Evolutionary conservation across 306 rosid species (phyloP), one percentile per base, ranked within the genome.

Genomic region (Styphnolobium japonicum): DNA sequence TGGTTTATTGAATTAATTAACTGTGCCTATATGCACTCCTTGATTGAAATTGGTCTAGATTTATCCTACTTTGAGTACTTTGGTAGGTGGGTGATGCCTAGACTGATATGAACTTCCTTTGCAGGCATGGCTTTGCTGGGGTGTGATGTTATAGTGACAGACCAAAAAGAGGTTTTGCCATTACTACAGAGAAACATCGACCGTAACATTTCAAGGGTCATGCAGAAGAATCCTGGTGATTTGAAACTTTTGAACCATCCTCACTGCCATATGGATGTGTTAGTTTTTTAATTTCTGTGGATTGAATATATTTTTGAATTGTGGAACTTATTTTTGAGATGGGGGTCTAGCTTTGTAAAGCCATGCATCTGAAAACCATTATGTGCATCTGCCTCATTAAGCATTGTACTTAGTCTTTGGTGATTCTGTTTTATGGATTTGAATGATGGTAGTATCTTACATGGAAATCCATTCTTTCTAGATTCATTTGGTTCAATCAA

Each of bases 101-200:
- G 48, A 79, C 67, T 85, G 75, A 81, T 77, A 53, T 55, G 25
- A 27, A 57, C 40, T 85, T 58, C 80, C 36, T 79, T 83, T 86
- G 71, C 84, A 94, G 98, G 97, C 73, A 94, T 92, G 97, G 97
- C 98, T 78, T 85, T 94, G 83, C 89, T 92, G 45, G 97, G 98
- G 45, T 92, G 98, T 66, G 90, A 92, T 84, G 98, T 95, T 65
- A 75, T 88, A 73, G 85, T 83, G 56, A 92, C 98, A 31, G 97
- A 95, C 77, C 98, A 95, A 90, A 87, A 83, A 51, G 98, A 95
- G 86, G 95, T 92, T 34, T 84, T 95, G 87, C 95, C 98, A 2
- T 82, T 95, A 52, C 82, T 92, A 16, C 75, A 85, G 79, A 89
- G 98, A 82, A 95, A 95, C 45, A 86, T 91, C 12, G 98, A 95